These are phyloP conservation scores for Cutaneotrichosporon sp. DNA, from an alignment of 1,284 basidiomycete genomes.

Conservation along the genomic window DNA sequence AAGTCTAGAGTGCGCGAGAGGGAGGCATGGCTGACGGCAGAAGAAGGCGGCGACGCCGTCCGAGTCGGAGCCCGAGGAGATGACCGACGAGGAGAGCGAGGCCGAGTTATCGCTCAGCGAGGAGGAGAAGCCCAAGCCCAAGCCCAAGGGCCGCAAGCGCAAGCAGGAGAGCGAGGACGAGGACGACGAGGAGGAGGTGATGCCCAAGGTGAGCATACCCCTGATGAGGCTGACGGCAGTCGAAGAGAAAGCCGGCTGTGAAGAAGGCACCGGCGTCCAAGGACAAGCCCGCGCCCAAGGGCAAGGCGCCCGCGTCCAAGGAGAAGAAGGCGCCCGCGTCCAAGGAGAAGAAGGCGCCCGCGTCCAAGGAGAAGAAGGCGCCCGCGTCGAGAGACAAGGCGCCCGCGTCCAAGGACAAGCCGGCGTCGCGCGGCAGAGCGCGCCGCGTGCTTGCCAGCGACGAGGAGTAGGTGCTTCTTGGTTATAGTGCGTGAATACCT, in stretches of 20 bases:
- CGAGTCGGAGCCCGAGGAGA: conserved; percentile 5
- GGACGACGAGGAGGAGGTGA: conserved; percentile 21
- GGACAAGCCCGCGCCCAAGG: not conserved
- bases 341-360: conserved; percentile 4
- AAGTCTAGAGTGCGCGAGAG: not conserved
- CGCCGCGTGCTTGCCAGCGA: not conserved
- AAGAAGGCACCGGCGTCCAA: not conserved
- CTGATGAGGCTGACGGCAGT: not conserved
- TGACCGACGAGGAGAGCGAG: conserved; percentile 3
- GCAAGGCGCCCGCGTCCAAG: no score
- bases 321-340: not conserved
- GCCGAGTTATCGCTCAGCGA: not conserved
- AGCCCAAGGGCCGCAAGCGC: conserved; percentile 1
- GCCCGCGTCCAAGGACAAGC: no score
- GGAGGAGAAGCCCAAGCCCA: conserved; percentile 10
- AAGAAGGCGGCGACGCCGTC: conserved; percentile 5
- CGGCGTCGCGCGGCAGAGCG: not conserved
- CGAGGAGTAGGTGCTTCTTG: not conserved
- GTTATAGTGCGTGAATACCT: no score
- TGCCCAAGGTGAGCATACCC: conserved; percentile 7
- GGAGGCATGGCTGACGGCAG: not conserved
- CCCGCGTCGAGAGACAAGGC: no score
- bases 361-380: no score
- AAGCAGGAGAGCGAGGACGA: conserved; percentile 10
- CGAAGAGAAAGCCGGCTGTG: not conserved